Conservation (phyloP, 2,329 filamentous ascomycete genomes). For the Cercospora brassicicola region DNA sequence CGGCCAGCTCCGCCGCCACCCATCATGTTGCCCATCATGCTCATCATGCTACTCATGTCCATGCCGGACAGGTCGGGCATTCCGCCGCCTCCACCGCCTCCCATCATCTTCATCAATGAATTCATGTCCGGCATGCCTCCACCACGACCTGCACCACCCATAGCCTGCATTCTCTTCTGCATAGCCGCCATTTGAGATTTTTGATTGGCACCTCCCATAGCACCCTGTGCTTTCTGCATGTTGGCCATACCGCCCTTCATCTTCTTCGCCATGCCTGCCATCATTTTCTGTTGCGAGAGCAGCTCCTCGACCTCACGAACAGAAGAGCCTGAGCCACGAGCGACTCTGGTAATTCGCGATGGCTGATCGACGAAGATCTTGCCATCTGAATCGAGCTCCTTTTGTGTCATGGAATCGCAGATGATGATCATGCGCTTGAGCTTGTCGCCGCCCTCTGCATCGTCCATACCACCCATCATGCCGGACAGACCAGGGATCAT, state of each 20-base stretch:
- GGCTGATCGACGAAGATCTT: slow-evolving; percentile 93
- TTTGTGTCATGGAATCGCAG: slow-evolving; percentile 95
- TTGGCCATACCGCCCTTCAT: slow-evolving; percentile 98
- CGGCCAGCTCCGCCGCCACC: slow-evolving; percentile 49
- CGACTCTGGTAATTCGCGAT: slow-evolving; percentile 86
- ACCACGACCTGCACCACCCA: slow-evolving; percentile 72
- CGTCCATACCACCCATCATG: slow-evolving; percentile 94
- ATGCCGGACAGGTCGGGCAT: slow-evolving; percentile 61
- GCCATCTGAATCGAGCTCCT: slow-evolving; percentile 92
- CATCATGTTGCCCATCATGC: slow-evolving; percentile 66
- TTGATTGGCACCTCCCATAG: slow-evolving; percentile 87
- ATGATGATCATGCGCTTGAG: slow-evolving; percentile 99
- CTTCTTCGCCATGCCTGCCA: slow-evolving; percentile 99
- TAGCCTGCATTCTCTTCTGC: slow-evolving; percentile 91
- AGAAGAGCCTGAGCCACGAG: slow-evolving; percentile 82
- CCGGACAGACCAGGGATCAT: slow-evolving; percentile 96
- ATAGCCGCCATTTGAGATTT: slow-evolving; percentile 92
- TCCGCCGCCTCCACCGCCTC: slow-evolving; percentile 57
- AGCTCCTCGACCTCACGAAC: slow-evolving; percentile 94
- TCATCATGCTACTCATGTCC: slow-evolving; percentile 72
- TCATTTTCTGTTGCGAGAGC: slow-evolving; percentile 97
- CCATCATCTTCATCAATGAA: slow-evolving; percentile 89
- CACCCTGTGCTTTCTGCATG: slow-evolving; percentile 88
- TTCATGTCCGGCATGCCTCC: slow-evolving; percentile 77
- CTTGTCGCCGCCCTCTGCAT: slow-evolving; percentile 91